Conservation (phyloP, 768 basidiomycete species). For the Leccinum barrowsii region DNA sequence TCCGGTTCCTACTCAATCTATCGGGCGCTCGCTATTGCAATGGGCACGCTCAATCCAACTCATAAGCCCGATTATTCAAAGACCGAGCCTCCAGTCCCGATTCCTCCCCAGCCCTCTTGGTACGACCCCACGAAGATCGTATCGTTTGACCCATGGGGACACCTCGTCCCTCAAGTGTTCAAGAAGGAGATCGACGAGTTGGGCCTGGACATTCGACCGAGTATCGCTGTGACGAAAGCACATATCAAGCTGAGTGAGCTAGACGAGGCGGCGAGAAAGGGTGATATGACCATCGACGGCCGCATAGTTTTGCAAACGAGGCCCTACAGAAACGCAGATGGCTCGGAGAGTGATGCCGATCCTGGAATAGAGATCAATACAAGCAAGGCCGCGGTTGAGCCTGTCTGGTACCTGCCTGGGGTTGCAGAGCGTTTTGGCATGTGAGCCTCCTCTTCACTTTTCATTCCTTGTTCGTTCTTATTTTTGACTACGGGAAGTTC, state of each 20-base stretch:
- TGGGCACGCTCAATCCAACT: constrained; percentile 73
- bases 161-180: constrained; percentile 75
- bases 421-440: constrained; percentile 93
- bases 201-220: constrained; percentile 84
- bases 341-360: constrained; percentile 48
- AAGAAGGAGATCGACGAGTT: constrained; percentile 53
- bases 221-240: constrained; percentile 88
- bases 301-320: constrained; percentile 71
- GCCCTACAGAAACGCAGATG: constrained; percentile 62
- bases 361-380: constrained; percentile 84
- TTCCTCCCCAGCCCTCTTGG: constrained; percentile 80
- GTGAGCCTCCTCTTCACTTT: constrained; percentile 40
- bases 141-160: constrained; percentile 92
- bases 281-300: constrained; percentile 75
- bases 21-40: constrained; percentile 87
- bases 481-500: constrained; percentile 43
- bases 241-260: constrained; percentile 95
- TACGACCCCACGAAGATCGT: constrained; percentile 77
- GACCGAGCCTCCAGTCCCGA: constrained; percentile 81
- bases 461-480: neutral
- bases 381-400: constrained; percentile 95
- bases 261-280: constrained; percentile 73
- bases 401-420: constrained; percentile 94
- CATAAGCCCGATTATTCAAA: constrained; percentile 80
- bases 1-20: constrained; percentile 94